phyloP scores from a whole-genome alignment of 208 protist genomes.

The Trypanosomatidae sp. region DNA sequence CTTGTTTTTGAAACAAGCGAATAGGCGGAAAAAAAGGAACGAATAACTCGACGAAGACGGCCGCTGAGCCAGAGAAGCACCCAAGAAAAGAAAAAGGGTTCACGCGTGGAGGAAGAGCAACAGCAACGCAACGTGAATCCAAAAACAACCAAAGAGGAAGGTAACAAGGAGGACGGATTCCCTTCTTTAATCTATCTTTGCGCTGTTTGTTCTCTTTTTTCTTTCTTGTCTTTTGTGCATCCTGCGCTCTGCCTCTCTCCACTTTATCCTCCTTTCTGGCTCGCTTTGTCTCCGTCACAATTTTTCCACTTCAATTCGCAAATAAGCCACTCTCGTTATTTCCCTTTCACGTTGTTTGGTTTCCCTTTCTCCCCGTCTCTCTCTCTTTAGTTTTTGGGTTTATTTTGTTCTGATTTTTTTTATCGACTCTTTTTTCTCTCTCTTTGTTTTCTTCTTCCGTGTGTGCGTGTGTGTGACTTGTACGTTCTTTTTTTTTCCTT shows the following conservation, averaged over 20 bases:
- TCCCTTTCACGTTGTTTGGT: not conserved
- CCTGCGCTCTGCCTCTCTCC: not conserved
- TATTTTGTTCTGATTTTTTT: slow-evolving; percentile 4
- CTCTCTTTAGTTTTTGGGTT: not conserved
- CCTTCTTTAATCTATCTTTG: not conserved
- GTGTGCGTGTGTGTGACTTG: not conserved
- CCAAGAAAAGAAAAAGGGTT: not conserved
- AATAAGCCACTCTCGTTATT: not conserved
- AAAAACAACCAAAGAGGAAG: not conserved
- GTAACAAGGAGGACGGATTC: not conserved
- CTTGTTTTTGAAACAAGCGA: not conserved
- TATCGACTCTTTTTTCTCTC: slow-evolving; percentile 13
- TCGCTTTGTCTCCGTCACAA: not conserved
- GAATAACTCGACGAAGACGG: not conserved
- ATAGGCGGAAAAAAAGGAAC: not conserved
- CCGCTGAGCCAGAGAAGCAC: not conserved
- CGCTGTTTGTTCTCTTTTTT: not conserved
- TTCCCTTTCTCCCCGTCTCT: not conserved
- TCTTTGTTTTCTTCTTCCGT: not conserved
- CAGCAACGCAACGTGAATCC: not conserved
- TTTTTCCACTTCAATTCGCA: not conserved
- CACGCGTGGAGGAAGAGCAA: not conserved
- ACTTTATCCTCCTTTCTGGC: not conserved
- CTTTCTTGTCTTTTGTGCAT: not conserved
- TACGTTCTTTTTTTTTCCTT: slow-evolving; percentile 2